A percentile compares a stretch with the other conserved stretches of the same genome.
These are phyloP conservation scores for Penicillium macrosclerotiorum DNA, from an alignment of 495 filamentous ascomycete genomes.

Conservation along the genomic window DNA sequence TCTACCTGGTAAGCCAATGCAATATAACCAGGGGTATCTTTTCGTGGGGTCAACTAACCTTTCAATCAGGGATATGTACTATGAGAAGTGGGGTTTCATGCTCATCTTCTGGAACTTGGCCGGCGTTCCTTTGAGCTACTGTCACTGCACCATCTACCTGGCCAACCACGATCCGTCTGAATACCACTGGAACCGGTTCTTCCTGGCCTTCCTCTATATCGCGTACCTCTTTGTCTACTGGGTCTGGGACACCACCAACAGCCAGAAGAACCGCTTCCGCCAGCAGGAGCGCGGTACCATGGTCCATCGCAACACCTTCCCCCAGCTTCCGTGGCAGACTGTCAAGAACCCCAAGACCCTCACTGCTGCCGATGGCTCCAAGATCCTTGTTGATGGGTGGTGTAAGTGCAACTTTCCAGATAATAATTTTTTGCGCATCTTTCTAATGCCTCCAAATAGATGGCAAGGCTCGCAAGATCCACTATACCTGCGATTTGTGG, in stretches of 20 bases:
- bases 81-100: constrained; percentile 99
- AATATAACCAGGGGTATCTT: background rate
- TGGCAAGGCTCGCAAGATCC: constrained; percentile 87
- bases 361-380: constrained; percentile 71
- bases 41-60: background rate
- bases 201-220: constrained; percentile 62
- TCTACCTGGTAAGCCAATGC: constrained; percentile 69
- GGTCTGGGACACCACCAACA: constrained; percentile 88
- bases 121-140: constrained; percentile 93
- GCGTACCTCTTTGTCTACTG: constrained; percentile 86
- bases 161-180: constrained; percentile 80
- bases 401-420: constrained; percentile 47
- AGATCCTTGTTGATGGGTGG: constrained; percentile 88
- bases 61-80: constrained; percentile 81
- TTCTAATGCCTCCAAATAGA: constrained; percentile 36
- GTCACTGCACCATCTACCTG: constrained; percentile 93
- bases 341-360: constrained; percentile 87
- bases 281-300: constrained; percentile 73
- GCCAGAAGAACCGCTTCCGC: constrained; percentile 94
- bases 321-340: constrained; percentile 88
- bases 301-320: constrained; percentile 77
- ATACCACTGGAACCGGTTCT: constrained; percentile 74
- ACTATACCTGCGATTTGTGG: constrained; percentile 88
- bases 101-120: constrained; percentile 99
- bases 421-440: background rate